phyloP scores from a whole-genome alignment of 2,329 filamentous ascomycete species.

The Rhynchosporium graminicola region DNA sequence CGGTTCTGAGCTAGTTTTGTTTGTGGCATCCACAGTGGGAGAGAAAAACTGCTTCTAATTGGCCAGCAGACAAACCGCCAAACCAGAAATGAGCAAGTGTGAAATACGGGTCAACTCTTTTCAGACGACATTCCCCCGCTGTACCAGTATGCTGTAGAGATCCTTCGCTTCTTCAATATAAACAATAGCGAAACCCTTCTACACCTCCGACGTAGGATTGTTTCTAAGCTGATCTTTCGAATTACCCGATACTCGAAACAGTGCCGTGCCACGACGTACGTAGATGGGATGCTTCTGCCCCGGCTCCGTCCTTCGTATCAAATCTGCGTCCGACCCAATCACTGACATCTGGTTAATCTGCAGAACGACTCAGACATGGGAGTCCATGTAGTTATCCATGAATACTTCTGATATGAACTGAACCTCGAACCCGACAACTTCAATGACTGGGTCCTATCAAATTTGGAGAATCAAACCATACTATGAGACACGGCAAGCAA shows the following conservation, averaged over 20 bases:
- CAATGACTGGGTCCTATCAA: background rate
- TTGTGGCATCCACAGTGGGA: too few species aligned
- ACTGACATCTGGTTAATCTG: background rate
- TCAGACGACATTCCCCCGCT: background rate
- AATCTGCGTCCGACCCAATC: constrained; percentile 4
- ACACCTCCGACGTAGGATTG: background rate
- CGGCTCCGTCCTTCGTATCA: background rate
- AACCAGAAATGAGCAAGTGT: background rate
- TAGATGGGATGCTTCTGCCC: background rate
- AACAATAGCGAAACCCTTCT: background rate
- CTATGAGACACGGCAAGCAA: background rate
- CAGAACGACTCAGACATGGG: background rate
- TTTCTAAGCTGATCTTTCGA: background rate
- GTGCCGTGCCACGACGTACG: background rate
- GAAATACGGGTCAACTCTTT: background rate
- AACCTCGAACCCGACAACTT: background rate
- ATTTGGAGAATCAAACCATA: background rate
- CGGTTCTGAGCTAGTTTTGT: too few species aligned
- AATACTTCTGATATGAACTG: background rate
- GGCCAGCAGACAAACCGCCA: background rate
- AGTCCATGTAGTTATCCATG: background rate
- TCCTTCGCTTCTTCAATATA: background rate
- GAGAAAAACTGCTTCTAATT: background rate
- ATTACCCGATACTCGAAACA: background rate
- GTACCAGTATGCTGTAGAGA: background rate